Evolutionary conservation across 805 yeast species (phyloP).

Genomic region (Diddensiella santjacobensis): DNA sequence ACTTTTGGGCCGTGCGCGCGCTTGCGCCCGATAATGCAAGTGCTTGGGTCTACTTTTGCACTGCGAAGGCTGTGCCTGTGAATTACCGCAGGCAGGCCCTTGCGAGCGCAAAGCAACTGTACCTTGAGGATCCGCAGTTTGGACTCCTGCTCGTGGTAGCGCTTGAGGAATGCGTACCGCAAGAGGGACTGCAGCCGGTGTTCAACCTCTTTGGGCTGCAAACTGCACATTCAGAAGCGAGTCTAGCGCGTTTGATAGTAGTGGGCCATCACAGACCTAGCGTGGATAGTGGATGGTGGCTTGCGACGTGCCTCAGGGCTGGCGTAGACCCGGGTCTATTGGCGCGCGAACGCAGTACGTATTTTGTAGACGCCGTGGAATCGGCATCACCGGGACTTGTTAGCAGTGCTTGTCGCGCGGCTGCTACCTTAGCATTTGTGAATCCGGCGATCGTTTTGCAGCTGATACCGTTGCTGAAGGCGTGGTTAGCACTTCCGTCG

Average conservation of each 20-base stretch:
- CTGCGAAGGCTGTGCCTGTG: neutral
- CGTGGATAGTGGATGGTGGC: slow-evolving; percentile 63
- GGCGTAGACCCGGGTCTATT: slow-evolving; percentile 61
- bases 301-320: slow-evolving; percentile 61
- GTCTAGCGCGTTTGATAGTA: slow-evolving; percentile 33
- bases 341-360: slow-evolving; percentile 33
- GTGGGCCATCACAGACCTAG: slow-evolving; percentile 43
- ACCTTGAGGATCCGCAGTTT: neutral
- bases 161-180: neutral
- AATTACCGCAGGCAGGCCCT: neutral
- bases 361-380: slow-evolving; percentile 25
- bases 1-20: slow-evolving; percentile 7
- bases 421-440: slow-evolving; percentile 44
- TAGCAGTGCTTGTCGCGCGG: slow-evolving; percentile 23
- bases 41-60: neutral
- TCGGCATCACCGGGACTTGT: slow-evolving; percentile 26
- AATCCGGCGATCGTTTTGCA: slow-evolving; percentile 35
- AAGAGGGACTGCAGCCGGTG: neutral
- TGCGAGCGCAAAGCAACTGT: neutral
- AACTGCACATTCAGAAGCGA: slow-evolving; percentile 3
- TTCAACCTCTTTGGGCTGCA: slow-evolving; percentile 6
- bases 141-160: neutral
- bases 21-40: neutral
- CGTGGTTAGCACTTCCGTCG: neutral
- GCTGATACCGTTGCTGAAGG: slow-evolving; percentile 29